Base-by-base conservation (phyloP, 768 basidiomycete species). In the Rhodotorula paludigena region DNA sequence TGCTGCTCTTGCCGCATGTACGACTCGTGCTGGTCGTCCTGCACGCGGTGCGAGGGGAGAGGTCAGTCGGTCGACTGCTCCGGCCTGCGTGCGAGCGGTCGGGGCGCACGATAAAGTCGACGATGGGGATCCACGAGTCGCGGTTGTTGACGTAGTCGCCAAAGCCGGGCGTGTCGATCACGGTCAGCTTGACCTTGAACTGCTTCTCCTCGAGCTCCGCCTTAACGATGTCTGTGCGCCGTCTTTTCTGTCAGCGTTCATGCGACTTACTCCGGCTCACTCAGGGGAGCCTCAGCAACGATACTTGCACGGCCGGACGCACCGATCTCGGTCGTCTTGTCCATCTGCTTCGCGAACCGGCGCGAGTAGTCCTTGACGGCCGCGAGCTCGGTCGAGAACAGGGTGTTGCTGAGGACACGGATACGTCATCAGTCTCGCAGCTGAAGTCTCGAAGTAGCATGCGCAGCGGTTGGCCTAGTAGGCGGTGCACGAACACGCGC, bases 141-240 rank as follows among this genome's bases (percentile, higher is more conserved):
- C 91, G 86, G 85, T 99, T 99, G 89, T 99, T 99, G 81, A 99
- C 94, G 77, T 97, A 98, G 88, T 99, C 96, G 44, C 96, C 96
- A 71, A 98, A 99, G 36, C 96, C 96, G 61, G 96, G 96, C 18
- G 94, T 97, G 80, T 99, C 96, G 73, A 99, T 94, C 78, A 98
- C 96, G 25, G 89, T 93, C 72, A 99, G 86, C 83, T 97, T 98
- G 83, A 97, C 93, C 80, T 92, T 94, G 86, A 98, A 98, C 78
- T 91, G 89, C 78, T 93, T 91, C 80, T 98, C 96, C 81, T 98
- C 96, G 32, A 99, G 86, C 81, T 97, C 94, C 21, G 94, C 96
- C 83, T 99, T 99, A 84, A 98, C 92, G 60, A 99, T 94, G 77
- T 98, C 96, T 73, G 54, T 28, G 25, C 15, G 45, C 8, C 33